phyloP scores from a whole-genome alignment of 306 rosid species.

The Casuarina equisetifolia region DNA sequence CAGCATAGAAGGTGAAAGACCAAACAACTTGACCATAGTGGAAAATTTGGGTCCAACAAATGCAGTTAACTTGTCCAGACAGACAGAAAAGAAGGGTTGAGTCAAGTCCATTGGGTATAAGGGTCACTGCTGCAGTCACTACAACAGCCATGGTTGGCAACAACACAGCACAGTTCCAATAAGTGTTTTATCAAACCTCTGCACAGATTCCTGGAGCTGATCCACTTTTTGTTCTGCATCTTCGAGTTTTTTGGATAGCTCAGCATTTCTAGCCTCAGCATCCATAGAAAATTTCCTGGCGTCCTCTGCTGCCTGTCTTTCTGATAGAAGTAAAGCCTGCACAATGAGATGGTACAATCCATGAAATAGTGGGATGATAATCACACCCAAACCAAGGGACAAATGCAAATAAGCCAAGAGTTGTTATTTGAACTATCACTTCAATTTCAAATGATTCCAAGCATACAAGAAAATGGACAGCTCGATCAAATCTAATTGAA shows the following conservation, averaged over 20 bases:
- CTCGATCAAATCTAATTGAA: neutral
- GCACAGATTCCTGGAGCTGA: conserved; percentile 92
- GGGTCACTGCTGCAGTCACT: neutral
- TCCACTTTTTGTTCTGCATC: conserved; percentile 73
- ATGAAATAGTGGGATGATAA: neutral
- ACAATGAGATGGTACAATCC: conserved; percentile 5
- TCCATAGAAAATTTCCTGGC: conserved; percentile 57
- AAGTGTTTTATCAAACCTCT: conserved; percentile 67
- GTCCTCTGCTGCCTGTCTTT: conserved; percentile 70
- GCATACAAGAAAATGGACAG: neutral
- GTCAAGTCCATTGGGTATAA: conserved; percentile 14
- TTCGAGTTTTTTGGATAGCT: conserved; percentile 71
- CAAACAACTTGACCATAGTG: conserved; percentile 1
- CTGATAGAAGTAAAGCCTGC: conserved; percentile 68
- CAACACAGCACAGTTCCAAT: conserved; percentile 1
- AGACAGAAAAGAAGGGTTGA: neutral
- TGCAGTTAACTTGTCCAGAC: neutral
- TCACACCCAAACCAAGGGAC: neutral
- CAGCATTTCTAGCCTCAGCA: conserved; percentile 70
- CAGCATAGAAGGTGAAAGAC: conserved; percentile 9
- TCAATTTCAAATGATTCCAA: neutral
- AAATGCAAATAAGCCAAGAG: neutral
- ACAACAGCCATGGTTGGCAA: conserved; percentile 13
- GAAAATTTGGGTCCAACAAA: neutral
- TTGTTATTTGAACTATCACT: neutral